These are phyloP conservation scores for Penstemon eatonii DNA, from an alignment of 257 asterid species.

Conservation along the genomic window DNA sequence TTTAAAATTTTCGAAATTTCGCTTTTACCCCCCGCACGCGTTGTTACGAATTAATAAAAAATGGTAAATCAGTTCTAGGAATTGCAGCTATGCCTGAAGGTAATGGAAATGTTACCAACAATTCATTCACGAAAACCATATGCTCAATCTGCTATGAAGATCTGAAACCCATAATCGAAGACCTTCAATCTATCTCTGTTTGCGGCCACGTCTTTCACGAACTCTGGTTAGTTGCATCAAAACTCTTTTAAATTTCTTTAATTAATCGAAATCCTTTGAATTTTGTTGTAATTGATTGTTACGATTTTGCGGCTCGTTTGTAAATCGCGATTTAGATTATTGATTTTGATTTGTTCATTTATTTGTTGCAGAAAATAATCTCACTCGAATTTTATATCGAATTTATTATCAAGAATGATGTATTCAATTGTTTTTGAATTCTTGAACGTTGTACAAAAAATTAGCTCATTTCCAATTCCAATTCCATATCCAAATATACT, in stretches of 20 bases:
- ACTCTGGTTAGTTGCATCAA: conserved; percentile 59
- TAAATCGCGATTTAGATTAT: no score
- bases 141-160: conserved; percentile 95
- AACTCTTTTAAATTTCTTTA: no score
- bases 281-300: not conserved
- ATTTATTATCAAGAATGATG: no score
- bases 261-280: not conserved
- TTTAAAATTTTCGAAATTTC: conserved; percentile 23
- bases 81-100: conserved; percentile 47
- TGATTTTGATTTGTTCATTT: no score
- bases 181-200: conserved; percentile 78
- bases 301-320: no score
- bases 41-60: conserved; percentile 13
- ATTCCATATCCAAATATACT: no score
- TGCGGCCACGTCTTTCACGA: conserved; percentile 99
- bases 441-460: no score
- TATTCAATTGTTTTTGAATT: no score
- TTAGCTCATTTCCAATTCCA: no score
- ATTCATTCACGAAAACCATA: conserved; percentile 68
- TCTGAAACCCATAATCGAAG: conserved; percentile 83
- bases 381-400: no score
- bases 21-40: conserved; percentile 16
- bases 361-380: no score
- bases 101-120: conserved; percentile 22
- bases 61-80: not conserved